Evolutionary conservation across 2,329 filamentous ascomycete species (phyloP), one percentile per base, ranked within the genome.

Genomic region (Diplodia mutila): DNA sequence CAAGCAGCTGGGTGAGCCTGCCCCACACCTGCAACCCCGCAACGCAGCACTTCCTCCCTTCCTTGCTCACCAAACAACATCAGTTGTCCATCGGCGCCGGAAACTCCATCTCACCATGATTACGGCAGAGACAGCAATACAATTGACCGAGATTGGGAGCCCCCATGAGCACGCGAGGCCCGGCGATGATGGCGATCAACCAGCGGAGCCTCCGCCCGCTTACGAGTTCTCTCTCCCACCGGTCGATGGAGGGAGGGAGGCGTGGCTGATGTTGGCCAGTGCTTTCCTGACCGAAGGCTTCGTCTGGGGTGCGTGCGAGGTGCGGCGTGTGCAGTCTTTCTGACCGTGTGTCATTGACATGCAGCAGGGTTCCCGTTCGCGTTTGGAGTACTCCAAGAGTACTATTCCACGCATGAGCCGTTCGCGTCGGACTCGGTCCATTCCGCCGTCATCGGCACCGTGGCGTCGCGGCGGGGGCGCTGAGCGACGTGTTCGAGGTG

Each of bases 241-340:
- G 25, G 79, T 79, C 3, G 85, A 87, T 72, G 75, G 78, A 18
- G 85, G 85, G 1, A 83, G 78, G 72, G 79, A 82, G 66, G 84
- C 85, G 4, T 86, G 84, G 81, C 69, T 85, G 1, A 84, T 86
- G 64, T 73, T 87, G 14, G 76, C 78, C 14, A 80, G 79, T 2
- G 84, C 83, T 70, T 86, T 85, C 70, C 74, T 85, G 57, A 78
- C 87, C 14, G 85, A 88, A 69, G 79, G 82, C 29, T 75, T 85
- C 21, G 79, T 86, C 25, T 87, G 84, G 85, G 84, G n/a, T n/a
- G n/a, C n/a, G 84, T 84, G 21, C 3, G 18, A 39, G 21, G 37
- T n/a, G n/a, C n/a, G n/a, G n/a, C n/a, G n/a, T n/a, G n/a, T n/a
- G n/a, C n/a, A n/a, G n/a, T n/a, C n/a, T n/a, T n/a, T n/a, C n/a